phyloP scores from a whole-genome alignment of 441 rosid genomes.

The Gossypium gossypioides region DNA sequence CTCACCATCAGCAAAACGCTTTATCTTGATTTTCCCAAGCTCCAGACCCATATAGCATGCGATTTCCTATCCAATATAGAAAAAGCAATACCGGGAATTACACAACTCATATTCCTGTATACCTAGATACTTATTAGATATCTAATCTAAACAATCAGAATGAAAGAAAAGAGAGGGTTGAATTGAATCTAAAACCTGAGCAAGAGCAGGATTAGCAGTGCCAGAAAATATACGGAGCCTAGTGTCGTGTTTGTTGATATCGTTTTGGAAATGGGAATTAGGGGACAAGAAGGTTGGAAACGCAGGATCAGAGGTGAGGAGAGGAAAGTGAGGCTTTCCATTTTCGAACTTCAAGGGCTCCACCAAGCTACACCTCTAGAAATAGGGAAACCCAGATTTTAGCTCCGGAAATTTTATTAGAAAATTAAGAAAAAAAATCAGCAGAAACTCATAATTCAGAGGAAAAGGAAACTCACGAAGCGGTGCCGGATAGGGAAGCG shows the following conservation, averaged over 20 bases:
- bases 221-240: constrained; percentile 82
- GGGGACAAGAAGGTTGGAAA: constrained; percentile 35
- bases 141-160: neutral
- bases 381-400: neutral
- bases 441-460: neutral
- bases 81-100: neutral
- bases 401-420: neutral
- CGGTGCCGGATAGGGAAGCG: constrained; percentile 15
- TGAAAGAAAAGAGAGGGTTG: neutral
- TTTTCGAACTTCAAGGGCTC: constrained; percentile 56
- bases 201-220: constrained; percentile 77
- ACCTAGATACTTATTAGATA: neutral
- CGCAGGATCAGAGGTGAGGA: constrained; percentile 21
- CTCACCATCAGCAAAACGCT: constrained; percentile 92
- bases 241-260: constrained; percentile 35
- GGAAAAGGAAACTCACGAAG: constrained; percentile 15
- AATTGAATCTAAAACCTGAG: constrained; percentile 42
- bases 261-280: constrained; percentile 22
- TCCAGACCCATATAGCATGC: constrained; percentile 89
- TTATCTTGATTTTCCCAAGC: constrained; percentile 80
- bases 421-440: neutral
- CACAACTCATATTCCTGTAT: neutral
- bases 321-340: constrained; percentile 40
- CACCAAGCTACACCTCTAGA: constrained; percentile 55
- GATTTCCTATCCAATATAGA: constrained; percentile 44